phyloP scores from a whole-genome alignment of 495 filamentous ascomycete species.

The Aspergillus panamensis region DNA sequence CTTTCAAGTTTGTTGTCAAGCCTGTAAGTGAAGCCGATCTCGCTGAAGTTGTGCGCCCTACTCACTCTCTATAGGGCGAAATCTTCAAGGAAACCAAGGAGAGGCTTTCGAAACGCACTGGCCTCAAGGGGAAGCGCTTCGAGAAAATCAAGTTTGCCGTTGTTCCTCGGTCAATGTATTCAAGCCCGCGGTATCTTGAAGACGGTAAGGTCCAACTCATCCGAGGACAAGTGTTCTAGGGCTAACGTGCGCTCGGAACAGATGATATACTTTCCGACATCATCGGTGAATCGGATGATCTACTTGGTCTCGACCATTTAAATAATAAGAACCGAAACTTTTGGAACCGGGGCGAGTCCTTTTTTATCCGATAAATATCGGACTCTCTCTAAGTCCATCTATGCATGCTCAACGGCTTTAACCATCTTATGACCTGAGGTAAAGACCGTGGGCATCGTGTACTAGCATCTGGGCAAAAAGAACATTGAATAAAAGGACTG shows the following conservation, averaged over 20 bases:
- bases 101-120: constrained; percentile 81
- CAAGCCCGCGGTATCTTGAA: constrained; percentile 73
- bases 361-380: constrained; percentile 59
- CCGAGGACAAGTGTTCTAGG: neutral
- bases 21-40: constrained; percentile 54
- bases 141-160: constrained; percentile 98
- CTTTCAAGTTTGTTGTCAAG: constrained; percentile 87
- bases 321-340: constrained; percentile 68
- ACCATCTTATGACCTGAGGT: neutral
- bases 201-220: constrained; percentile 65
- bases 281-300: constrained; percentile 64
- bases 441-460: neutral
- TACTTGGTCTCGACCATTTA: constrained; percentile 84
- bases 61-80: constrained; percentile 60
- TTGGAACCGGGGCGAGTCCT: constrained; percentile 58
- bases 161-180: constrained; percentile 63
- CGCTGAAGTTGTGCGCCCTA: neutral
- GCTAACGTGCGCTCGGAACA: constrained; percentile 33
- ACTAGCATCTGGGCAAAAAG: neutral
- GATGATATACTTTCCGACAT: constrained; percentile 82
- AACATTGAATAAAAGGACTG: neutral
- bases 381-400: constrained; percentile 10
- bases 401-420: neutral
- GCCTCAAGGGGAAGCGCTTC: constrained; percentile 95
- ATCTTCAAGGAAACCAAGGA: constrained; percentile 87